Base-by-base conservation (phyloP, 176 grass and related monocot genomes). In the Oryza meridionalis region DNA sequence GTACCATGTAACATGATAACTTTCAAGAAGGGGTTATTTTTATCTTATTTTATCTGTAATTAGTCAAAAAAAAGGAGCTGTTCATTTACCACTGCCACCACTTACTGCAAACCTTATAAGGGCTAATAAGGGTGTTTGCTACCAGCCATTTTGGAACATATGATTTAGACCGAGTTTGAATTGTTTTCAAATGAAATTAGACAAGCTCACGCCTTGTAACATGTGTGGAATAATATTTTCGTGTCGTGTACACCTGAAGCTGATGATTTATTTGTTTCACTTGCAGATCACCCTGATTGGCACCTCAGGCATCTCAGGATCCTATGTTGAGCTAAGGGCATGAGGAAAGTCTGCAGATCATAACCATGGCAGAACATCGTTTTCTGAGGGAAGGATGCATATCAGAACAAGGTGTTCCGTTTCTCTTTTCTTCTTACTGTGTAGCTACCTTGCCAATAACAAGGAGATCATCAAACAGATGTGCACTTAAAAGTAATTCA, bases 231-330 rank as follows among this genome's bases (percentile, higher is more conserved):
- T 64, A 4, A 61, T 74, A 21, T 69, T 47, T 72, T 49, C 50
- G 67, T 26, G 66, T 61, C 10, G 1, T n/a, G n/a, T n/a, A n/a
- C 4, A 40, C 42, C 43, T 7, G 7, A 81, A 68, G 76, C 21
- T 29, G 19, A 43, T 59, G 29, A 53, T n/a, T 3, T 63, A 40
- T 51, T 70, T 70, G 61, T 75, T 85, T 6, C 77, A 47, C 45
- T 47, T 87, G 76, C 88, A 98, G 96, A 85, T 98, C 86, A 73
- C 96, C 47, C 82, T 98, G 73, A 84, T 98, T 68, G 96, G 96
- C 19, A 98, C 96, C 14, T 98, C 92, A 15, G 96, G 96, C 46
- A 92, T 98, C 79, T 95, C 95, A n/a, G 95, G 95, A 17, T 98
- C 92, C 32, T 98, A 98, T 73, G 91, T 98, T 63, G 95, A 98